Evolutionary conservation across 805 yeast genomes (phyloP).

Genomic region (Sungouiella thailandica): DNA sequence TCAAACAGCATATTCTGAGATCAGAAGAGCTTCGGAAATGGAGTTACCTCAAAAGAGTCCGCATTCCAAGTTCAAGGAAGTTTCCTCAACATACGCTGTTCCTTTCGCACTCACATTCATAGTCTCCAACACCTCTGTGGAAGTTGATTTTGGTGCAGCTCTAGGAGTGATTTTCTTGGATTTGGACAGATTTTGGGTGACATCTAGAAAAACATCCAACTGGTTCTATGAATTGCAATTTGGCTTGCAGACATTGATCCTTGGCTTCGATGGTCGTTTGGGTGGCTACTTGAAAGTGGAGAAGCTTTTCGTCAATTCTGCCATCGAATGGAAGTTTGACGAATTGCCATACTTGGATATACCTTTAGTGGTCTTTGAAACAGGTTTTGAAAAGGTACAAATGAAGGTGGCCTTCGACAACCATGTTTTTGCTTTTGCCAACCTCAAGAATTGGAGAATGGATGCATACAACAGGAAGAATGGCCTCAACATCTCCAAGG

Average conservation of each 20-base stretch:
- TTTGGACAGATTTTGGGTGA: constrained; percentile 61
- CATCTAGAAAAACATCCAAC: constrained; percentile 58
- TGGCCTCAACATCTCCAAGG: constrained; percentile 43
- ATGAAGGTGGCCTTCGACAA: constrained; percentile 73
- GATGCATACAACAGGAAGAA: constrained; percentile 68
- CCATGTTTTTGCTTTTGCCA: constrained; percentile 72
- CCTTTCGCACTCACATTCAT: constrained; percentile 70
- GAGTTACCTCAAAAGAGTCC: not conserved
- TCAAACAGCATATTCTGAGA: not conserved
- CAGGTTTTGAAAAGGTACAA: constrained; percentile 52
- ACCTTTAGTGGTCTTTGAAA: constrained; percentile 64
- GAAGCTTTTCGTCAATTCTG: constrained; percentile 53
- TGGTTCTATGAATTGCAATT: constrained; percentile 69
- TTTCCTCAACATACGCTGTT: constrained; percentile 56
- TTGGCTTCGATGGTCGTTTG: constrained; percentile 70
- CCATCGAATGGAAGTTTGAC: constrained; percentile 62
- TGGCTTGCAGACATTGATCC: constrained; percentile 48
- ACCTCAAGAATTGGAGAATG: constrained; percentile 42
- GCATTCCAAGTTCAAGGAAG: constrained; percentile 44
- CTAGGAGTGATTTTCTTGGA: constrained; percentile 59
- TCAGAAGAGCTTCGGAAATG: not conserved
- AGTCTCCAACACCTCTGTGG: constrained; percentile 46
- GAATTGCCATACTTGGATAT: constrained; percentile 40
- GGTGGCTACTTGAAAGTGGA: constrained; percentile 60
- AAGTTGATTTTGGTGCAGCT: constrained; percentile 78